phyloP scores from a whole-genome alignment of 495 filamentous ascomycete species.

The Xylaria telfairii region DNA sequence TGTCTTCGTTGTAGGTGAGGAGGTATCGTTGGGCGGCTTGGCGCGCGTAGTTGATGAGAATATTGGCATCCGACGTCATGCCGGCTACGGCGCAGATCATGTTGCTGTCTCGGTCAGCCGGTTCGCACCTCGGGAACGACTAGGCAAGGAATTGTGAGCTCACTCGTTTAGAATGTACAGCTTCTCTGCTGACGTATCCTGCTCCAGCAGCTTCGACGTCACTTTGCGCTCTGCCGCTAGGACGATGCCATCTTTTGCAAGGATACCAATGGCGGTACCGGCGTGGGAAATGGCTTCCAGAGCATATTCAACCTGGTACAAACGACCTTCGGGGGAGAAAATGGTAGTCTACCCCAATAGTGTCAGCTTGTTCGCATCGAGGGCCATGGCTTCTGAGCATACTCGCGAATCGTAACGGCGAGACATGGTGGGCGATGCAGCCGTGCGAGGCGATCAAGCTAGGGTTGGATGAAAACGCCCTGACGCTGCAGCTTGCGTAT shows the following conservation, averaged over 20 bases:
- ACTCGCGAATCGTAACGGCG: conserved; percentile 98
- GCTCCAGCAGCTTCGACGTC: conserved; percentile 97
- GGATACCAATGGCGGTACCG: conserved; percentile 92
- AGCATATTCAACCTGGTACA: conserved; percentile 99
- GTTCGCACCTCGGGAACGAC: background rate
- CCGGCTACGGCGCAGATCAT: conserved; percentile 99
- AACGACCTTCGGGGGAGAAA: conserved; percentile 97
- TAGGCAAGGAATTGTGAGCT: conserved; percentile 31
- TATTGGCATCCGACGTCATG: conserved; percentile 99
- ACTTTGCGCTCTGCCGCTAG: conserved; percentile 99
- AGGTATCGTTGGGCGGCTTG: conserved; percentile 96
- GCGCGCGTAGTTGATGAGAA: conserved; percentile 99
- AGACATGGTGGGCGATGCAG: conserved; percentile 69
- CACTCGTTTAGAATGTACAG: conserved; percentile 99
- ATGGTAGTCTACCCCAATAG: conserved; percentile 81
- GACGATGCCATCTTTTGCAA: conserved; percentile 98
- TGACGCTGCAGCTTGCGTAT: background rate
- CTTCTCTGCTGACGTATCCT: conserved; percentile 99
- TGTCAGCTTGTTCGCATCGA: conserved; percentile 47
- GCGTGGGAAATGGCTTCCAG: conserved; percentile 98
- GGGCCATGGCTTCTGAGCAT: conserved; percentile 44
- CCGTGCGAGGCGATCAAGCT: conserved; percentile 17
- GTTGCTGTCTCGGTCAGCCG: conserved; percentile 66
- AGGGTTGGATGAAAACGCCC: background rate
- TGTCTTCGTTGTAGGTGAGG: conserved; percentile 99